Evolutionary conservation across 169 alveolate species (phyloP).

Genomic region (Cryptosporidium canis): DNA sequence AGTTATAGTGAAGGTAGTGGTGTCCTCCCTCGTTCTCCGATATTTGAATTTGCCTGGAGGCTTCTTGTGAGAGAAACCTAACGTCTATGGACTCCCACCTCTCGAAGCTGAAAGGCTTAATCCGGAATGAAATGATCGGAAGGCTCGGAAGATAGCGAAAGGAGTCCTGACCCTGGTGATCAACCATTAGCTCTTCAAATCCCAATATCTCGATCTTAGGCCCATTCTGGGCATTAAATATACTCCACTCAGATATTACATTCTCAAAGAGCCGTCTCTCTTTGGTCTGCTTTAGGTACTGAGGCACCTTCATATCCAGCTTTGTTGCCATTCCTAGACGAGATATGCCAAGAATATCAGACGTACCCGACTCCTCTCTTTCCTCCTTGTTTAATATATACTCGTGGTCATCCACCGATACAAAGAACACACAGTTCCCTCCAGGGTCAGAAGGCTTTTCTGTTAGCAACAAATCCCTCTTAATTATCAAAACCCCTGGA

Average conservation of each 20-base stretch:
- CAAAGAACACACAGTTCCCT: conserved; percentile 92
- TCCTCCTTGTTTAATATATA: conserved; percentile 85
- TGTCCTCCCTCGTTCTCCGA: conserved; percentile 1
- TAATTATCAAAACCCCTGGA: conserved; percentile 88
- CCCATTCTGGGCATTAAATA: conserved; percentile 10
- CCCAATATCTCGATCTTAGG: conserved; percentile 51
- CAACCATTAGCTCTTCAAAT: conserved; percentile 26
- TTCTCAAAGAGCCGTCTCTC: conserved; percentile 66
- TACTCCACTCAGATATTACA: neutral
- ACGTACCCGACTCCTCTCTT: conserved; percentile 96
- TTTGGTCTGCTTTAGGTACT: conserved; percentile 46
- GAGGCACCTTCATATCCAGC: conserved; percentile 81
- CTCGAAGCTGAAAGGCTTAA: conserved; percentile 53
- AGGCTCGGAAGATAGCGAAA: neutral
- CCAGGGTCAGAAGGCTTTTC: conserved; percentile 85
- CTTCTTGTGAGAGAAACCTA: neutral
- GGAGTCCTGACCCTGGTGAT: conserved; percentile 1
- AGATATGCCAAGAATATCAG: conserved; percentile 89
- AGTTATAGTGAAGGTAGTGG: conserved; percentile 88
- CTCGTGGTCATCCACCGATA: conserved; percentile 86
- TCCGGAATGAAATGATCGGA: conserved; percentile 73
- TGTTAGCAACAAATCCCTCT: conserved; percentile 81
- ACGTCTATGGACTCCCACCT: no score
- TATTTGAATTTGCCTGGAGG: neutral
- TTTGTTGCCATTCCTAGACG: conserved; percentile 89